Evolutionary conservation across 257 asterid genomes (phyloP), one percentile per base, ranked within the genome.

Genomic region (Rauvolfia tetraphylla): DNA sequence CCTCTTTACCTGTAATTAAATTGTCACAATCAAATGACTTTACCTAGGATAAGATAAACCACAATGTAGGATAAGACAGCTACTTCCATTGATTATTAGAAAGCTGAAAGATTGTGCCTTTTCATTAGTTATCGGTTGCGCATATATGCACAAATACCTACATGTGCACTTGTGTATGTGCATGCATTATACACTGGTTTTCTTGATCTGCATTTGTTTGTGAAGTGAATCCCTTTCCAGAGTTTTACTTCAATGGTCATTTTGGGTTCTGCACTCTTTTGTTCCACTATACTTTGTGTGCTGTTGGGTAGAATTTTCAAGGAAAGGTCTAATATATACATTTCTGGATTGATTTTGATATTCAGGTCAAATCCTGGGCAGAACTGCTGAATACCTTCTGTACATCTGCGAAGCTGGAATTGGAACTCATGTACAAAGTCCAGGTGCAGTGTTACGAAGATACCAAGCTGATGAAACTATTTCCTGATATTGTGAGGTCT

Each of bases 401-500:
- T 84, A 88, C 96, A 75, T 80, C 90, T 54, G 98, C 96, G 73
- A 95, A 91, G 83, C 94, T 93, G 13, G 90, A 95, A 87, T 88
- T 91, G 83, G 99, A 95, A 85, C 98, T 95, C 20, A 88, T 95
- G 54, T 95, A 93, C 93, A 95, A 89, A 83, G 90, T 95, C 78
- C 99, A 95, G 85, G 88, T 90, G 65, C 99, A 95, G 79, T 95
- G 99, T 87, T 95, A 93, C 7, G 99, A 95, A 79, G 99, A 95
- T 83, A 92, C 99, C 22, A 95, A 95, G 79, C 86, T 95, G 89
- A 90, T 95, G 97, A 95, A 95, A 80, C 84, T 93, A 72, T 95
- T 95, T 74, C 99, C 99, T 72, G 99, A 95, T 75, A 93, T 93
- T 78, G 84, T 95, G 81, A 93, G 89, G 89, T 91, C 97, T 10